Base-by-base conservation (phyloP, 108 stramenopile genomes). In the Cyclostephanos invisitatus region DNA sequence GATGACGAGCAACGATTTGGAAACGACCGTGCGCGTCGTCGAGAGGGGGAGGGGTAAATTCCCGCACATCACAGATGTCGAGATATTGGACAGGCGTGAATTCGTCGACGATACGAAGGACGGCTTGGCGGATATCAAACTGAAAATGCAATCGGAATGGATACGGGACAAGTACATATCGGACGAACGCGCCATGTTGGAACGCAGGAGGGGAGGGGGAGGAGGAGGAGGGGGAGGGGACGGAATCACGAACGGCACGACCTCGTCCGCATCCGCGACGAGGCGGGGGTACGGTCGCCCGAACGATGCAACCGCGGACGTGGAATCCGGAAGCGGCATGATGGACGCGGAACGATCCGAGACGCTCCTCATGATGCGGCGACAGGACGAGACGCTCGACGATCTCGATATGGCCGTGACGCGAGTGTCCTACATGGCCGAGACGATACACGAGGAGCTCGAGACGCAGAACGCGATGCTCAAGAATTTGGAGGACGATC, bases 381-480 rank as follows among this genome's bases (percentile, higher is more conserved):
- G 89, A 62, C 94, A 95, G 64, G 94, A 95, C 47, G 90, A 92
- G 59, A 86, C 90, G 0, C 69, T 95, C 50, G 94, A 95, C 65
- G 90, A 91, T 49, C 75, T 95, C 15, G 90, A 86, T 64, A 69
- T 77, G 22, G 94, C 90, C 11, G 94, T 95, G 12, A 73, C 75
- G 9, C 77, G 91, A 17, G 94, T 95, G 10, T 87, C 89, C 9
- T 73, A 84, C 73, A 87, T 95, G 86, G 94, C 94, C 0, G 94
- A 74, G 47, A 75, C 67, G 14, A 95, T 95, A 35, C 79, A 89
- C 51, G 91, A 91, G 59, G 94, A 95, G 77, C 84, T 95, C 62
- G 89, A 86, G 21, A 75, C 74, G 11, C 94, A 95, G 67, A 90
- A 91, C 61, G 85, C 89, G 73, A 92, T 95, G 91, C 76, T 95